phyloP scores from a whole-genome alignment of 768 basidiomycete genomes.

The Leccinellum rugosiceps region DNA sequence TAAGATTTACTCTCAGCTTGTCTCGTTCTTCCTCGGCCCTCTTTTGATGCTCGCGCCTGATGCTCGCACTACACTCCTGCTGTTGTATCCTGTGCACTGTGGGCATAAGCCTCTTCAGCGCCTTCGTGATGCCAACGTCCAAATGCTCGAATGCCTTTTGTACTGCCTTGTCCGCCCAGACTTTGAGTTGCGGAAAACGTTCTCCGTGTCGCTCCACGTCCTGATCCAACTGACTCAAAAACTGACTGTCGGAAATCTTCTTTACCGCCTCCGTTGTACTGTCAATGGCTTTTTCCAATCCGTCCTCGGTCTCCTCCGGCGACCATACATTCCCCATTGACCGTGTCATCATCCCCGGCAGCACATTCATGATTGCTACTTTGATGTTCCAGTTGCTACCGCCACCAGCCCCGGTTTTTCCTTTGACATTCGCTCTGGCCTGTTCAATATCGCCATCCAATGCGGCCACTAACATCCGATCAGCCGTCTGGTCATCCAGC shows the following conservation, averaged over 20 bases:
- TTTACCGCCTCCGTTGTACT: not conserved
- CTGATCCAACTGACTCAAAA: constrained; percentile 9
- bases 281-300: constrained; percentile 4
- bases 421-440: not conserved
- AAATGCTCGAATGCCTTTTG: not conserved
- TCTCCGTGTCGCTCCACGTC: not conserved
- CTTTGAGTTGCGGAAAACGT: not conserved
- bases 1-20: constrained; percentile 15
- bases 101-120: constrained; percentile 7
- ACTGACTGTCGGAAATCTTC: constrained; percentile 10
- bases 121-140: not conserved
- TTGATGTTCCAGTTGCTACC: not conserved
- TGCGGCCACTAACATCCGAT: not conserved
- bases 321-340: not conserved
- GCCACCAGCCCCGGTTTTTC: too few species aligned
- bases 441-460: constrained; percentile 6
- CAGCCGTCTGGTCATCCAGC: not conserved
- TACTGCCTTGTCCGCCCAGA: not conserved
- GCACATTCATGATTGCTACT: accelerated
- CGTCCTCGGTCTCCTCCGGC: not conserved
- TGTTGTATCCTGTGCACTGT: constrained; percentile 10
- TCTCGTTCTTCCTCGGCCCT: constrained; percentile 7
- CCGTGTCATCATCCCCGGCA: not conserved
- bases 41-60: not conserved
- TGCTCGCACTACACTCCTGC: not conserved